Conservation (phyloP, 345 rosid genomes). For the Syzygium aromaticum region DNA sequence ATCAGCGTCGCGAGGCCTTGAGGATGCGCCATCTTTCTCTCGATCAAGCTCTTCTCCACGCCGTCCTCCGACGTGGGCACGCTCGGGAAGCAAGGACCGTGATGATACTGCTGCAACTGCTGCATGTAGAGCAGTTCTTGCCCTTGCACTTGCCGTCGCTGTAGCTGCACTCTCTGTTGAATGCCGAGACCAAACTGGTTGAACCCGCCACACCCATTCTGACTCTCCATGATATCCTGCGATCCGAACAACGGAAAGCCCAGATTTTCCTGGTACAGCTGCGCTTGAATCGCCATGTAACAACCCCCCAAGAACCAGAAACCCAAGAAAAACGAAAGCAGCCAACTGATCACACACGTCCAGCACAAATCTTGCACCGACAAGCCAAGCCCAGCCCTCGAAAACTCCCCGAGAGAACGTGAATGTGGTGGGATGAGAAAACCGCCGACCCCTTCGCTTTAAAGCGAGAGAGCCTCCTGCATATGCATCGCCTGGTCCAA, state of each 20-base stretch:
- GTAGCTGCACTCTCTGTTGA: not conserved
- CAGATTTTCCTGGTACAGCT: slow-evolving; percentile 31
- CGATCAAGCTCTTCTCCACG: not conserved
- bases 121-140: slow-evolving; percentile 10
- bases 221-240: slow-evolving; percentile 17
- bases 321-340: not conserved
- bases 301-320: not conserved
- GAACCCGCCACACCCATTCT: slow-evolving; percentile 8
- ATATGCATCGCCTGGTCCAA: not conserved
- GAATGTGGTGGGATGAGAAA: not conserved
- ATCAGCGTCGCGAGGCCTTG: slow-evolving; percentile 15
- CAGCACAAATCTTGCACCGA: not conserved
- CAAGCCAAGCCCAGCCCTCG: not conserved
- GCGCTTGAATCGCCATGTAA: slow-evolving; percentile 69
- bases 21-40: not conserved
- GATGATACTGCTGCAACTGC: slow-evolving; percentile 22
- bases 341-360: not conserved
- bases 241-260: slow-evolving; percentile 29
- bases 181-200: not conserved
- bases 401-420: not conserved
- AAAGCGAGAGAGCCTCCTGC: not conserved
- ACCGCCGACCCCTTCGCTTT: not conserved
- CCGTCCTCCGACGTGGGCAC: not conserved
- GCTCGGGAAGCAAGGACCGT: slow-evolving; percentile 10
- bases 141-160: slow-evolving; percentile 7